Base-by-base conservation (phyloP, 495 filamentous ascomycete species). In the Hyaloscypha finlandica region DNA sequence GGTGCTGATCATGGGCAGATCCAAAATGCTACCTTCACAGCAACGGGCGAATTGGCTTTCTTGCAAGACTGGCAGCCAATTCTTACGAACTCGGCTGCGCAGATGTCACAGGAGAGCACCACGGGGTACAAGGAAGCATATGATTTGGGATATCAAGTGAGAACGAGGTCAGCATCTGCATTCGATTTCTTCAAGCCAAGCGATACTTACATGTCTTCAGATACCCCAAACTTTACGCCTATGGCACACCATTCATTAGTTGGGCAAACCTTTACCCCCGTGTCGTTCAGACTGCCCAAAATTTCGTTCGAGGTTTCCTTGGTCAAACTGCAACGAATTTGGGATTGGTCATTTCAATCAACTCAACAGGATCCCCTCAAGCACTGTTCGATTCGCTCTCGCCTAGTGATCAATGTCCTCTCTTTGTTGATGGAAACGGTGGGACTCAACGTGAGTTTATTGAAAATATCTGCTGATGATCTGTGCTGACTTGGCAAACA, bases 191-290 rank as follows among this genome's bases (percentile, higher is more conserved):
- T 48, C 4, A 6, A 19, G 51, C 63, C 63, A 30, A 62, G 8
- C 32, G 14, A 42, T 9, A 19, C 56, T 65, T 8, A 68, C 30
- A 33, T 37, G n/a, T 45, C 4, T 25, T 74, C 66, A 76, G 73
- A 64, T 85, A 87, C 65, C 84, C 85, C 16, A 64, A 78, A n/a
- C 80, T 88, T 45, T 88, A 88, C 71, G 70, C 71, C 22, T 81
- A 86, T 54, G 83, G 83, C 53, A 79, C 79, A 16, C 78, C 79
- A 0, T 87, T 87, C 75, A 71, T 79, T 8, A 74, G 84, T 11
- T 88, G 85, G 85, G 81, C 83, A 6, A 88, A 88, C 68, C 79
- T 84, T 58, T 87, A 86, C 69, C 77, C 79, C 51, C 77, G 78
- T 11, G 81, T 84, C 6, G 78, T 87, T 61, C 74, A 85, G 74